phyloP scores from a whole-genome alignment of 2,329 filamentous ascomycete species.

The Phialemoniopsis sp. region DNA sequence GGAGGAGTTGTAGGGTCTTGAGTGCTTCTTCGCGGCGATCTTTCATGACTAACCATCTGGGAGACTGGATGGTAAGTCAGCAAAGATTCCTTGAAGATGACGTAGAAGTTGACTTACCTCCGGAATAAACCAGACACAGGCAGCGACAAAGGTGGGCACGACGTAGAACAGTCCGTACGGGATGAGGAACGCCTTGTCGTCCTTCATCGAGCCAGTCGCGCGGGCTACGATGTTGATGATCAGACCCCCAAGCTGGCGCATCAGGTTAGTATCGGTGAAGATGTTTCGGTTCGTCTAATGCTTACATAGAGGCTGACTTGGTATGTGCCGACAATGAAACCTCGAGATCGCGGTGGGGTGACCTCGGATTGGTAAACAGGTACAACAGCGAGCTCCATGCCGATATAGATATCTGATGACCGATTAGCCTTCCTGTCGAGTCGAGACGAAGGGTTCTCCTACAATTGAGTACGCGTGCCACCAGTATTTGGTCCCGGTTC shows the following conservation, averaged over 20 bases:
- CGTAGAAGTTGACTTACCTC: too few species aligned
- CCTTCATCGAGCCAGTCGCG: slow-evolving; percentile 19
- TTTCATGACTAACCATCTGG: slow-evolving; percentile 21
- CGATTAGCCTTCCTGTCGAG: too few species aligned
- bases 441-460: too few species aligned
- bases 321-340: slow-evolving; percentile 27
- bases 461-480: slow-evolving; percentile 26
- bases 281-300: not conserved
- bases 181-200: slow-evolving; percentile 24
- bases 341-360: slow-evolving; percentile 19
- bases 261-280: too few species aligned
- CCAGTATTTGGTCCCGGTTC: slow-evolving; percentile 23
- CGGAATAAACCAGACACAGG: slow-evolving; percentile 17
- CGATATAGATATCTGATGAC: slow-evolving; percentile 23
- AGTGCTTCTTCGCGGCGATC: slow-evolving; percentile 21
- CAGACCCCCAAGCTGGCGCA: not conserved
- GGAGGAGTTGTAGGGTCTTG: slow-evolving; percentile 15
- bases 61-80: slow-evolving; percentile 16
- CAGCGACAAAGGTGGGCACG: slow-evolving; percentile 19
- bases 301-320: slow-evolving; percentile 22
- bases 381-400: slow-evolving; percentile 31
- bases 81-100: too few species aligned
- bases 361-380: slow-evolving; percentile 29
- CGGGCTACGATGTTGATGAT: slow-evolving; percentile 18
- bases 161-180: slow-evolving; percentile 27